phyloP scores from a whole-genome alignment of 129 eudicot genomes.

The Flaveria trinervia region DNA sequence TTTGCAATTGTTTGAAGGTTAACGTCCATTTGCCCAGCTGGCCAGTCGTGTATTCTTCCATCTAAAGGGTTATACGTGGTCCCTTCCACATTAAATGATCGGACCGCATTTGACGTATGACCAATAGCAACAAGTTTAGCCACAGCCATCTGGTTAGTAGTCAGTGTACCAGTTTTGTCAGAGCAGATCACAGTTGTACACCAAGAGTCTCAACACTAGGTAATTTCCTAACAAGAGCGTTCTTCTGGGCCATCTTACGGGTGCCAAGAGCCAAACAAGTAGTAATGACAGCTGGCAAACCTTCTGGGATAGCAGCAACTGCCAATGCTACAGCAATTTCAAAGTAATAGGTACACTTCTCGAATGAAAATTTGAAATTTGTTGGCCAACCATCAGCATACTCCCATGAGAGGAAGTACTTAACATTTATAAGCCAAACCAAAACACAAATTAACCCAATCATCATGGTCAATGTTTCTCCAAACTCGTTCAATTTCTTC shows the following conservation, averaged over 20 bases:
- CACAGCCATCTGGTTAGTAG: conserved; percentile 88
- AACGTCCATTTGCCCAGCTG: conserved; percentile 66
- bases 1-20: conserved; percentile 79
- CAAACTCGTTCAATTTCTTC: conserved; percentile 85
- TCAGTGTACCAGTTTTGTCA: conserved; percentile 83
- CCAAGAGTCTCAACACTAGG: conserved; percentile 94
- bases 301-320: conserved; percentile 37
- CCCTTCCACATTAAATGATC: conserved; percentile 75
- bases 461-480: conserved; percentile 62
- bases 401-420: conserved; percentile 89
- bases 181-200: conserved; percentile 95
- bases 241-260: conserved; percentile 87
- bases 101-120: conserved; percentile 21
- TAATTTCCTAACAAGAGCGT: conserved; percentile 82
- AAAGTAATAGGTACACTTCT: conserved; percentile 84
- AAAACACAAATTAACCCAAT: conserved; percentile 72
- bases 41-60: conserved; percentile 81
- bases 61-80: conserved; percentile 80
- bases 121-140: conserved; percentile 84
- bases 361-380: conserved; percentile 77
- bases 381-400: conserved; percentile 76
- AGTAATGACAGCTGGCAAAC: conserved; percentile 88
- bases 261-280: conserved; percentile 90
- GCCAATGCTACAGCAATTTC: conserved; percentile 89
- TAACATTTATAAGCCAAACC: conserved; percentile 80